These are phyloP conservation scores for Boletus sp. DNA, from an alignment of 768 basidiomycete species.

Conservation along the genomic window DNA sequence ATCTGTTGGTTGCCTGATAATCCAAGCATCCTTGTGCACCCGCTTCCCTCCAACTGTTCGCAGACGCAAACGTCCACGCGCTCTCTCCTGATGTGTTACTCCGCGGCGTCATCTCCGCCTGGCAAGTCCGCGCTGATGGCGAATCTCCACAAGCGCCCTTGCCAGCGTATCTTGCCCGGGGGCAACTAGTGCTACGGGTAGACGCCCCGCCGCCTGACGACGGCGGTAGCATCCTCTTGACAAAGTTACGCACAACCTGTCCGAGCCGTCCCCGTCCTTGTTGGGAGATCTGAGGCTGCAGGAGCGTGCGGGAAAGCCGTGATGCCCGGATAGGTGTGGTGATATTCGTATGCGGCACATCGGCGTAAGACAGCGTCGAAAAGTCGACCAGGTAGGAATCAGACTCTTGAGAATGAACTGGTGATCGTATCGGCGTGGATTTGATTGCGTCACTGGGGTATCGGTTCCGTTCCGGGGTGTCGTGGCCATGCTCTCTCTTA, in stretches of 20 bases:
- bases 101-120: conserved; percentile 10
- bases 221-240: conserved; percentile 20
- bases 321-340: not conserved
- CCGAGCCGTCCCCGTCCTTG: conserved; percentile 17
- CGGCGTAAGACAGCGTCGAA: conserved; percentile 8
- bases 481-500: not conserved
- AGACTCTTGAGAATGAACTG: conserved; percentile 1
- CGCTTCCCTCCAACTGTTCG: conserved; percentile 4
- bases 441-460: not conserved
- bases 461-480: not conserved
- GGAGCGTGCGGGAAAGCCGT: not conserved
- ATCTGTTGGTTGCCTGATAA: conserved; percentile 9
- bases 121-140: not conserved
- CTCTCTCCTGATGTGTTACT: conserved; percentile 16
- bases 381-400: conserved; percentile 14
- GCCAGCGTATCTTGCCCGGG: not conserved
- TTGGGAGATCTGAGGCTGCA: not conserved
- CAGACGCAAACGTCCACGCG: conserved; percentile 21
- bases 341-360: not conserved
- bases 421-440: not conserved
- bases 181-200: not conserved
- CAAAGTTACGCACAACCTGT: conserved; percentile 20
- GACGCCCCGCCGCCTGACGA: conserved; percentile 1
- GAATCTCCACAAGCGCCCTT: not conserved
- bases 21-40: conserved; percentile 3